A percentile compares a stretch with the other conserved stretches of the same genome.
These are phyloP conservation scores for Fusarium irregulare DNA, from an alignment of 2,329 filamentous ascomycete genomes.

Conservation along the genomic window DNA sequence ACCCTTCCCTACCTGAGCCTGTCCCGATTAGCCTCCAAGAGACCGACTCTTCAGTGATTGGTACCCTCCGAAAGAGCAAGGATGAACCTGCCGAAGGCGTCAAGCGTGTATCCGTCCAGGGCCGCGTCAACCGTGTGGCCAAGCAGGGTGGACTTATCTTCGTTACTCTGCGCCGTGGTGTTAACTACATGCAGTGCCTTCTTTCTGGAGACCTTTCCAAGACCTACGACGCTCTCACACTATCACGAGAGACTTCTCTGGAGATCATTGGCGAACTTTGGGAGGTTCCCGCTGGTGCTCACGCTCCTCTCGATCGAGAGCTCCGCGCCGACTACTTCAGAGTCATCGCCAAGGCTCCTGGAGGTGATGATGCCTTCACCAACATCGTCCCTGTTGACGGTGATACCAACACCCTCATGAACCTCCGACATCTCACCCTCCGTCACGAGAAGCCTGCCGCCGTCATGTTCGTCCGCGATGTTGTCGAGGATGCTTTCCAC, in stretches of 20 bases:
- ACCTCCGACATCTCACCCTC: slow-evolving; percentile 86
- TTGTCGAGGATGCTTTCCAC: slow-evolving; percentile 83
- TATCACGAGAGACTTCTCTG: slow-evolving; percentile 89
- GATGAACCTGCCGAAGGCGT: slow-evolving; percentile 47
- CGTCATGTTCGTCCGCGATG: slow-evolving; percentile 87
- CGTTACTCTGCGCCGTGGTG: slow-evolving; percentile 84
- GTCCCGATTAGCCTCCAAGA: slow-evolving; percentile 78
- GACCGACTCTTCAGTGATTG: slow-evolving; percentile 46
- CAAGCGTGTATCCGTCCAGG: slow-evolving; percentile 77
- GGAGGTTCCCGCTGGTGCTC: slow-evolving; percentile 81
- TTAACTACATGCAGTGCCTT: slow-evolving; percentile 73
- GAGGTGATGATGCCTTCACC: slow-evolving; percentile 91
- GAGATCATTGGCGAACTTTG: slow-evolving; percentile 86
- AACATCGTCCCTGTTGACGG: slow-evolving; percentile 66
- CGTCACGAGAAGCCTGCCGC: slow-evolving; percentile 86
- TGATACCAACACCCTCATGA: slow-evolving; percentile 67
- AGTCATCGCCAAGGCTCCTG: slow-evolving; percentile 76
- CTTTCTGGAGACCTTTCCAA: slow-evolving; percentile 78
- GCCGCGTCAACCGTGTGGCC: slow-evolving; percentile 83
- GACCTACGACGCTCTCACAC: slow-evolving; percentile 89
- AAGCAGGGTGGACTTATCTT: slow-evolving; percentile 88
- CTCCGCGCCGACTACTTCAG: slow-evolving; percentile 91
- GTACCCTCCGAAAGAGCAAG: slow-evolving; percentile 49
- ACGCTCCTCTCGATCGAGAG: slow-evolving; percentile 86
- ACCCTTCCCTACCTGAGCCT: slow-evolving; percentile 77